Conservation (phyloP, 2,329 filamentous ascomycete genomes). For the Aaosphaeria pasadenensis region DNA sequence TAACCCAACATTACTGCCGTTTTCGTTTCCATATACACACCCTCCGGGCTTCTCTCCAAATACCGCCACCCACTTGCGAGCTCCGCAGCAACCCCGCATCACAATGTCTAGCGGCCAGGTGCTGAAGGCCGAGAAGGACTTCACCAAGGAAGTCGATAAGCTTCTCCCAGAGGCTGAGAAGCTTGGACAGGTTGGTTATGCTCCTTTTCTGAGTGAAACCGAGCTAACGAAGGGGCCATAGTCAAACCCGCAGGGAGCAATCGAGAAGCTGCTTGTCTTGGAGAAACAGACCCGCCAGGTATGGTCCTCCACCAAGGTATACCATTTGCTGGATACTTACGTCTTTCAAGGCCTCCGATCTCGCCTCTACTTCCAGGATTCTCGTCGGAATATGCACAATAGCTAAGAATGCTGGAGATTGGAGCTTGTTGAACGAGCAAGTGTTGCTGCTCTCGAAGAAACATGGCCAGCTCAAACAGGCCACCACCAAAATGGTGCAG, state of each 20-base stretch:
- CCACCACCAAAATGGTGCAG: conserved; percentile 98
- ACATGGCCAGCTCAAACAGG: conserved; percentile 99
- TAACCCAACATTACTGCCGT: neutral
- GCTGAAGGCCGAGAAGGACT: conserved; percentile 97
- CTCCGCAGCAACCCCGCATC: conserved; percentile 18
- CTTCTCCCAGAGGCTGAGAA: conserved; percentile 86
- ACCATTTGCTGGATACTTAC: conserved; percentile 11
- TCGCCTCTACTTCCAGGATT: conserved; percentile 88
- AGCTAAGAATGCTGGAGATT: conserved; percentile 89
- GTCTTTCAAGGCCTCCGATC: conserved; percentile 75
- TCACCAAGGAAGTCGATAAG: conserved; percentile 91
- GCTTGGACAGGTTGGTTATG: conserved; percentile 71
- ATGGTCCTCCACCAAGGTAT: neutral
- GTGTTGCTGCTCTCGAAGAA: conserved; percentile 96
- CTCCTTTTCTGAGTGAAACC: neutral
- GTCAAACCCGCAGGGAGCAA: conserved; percentile 78
- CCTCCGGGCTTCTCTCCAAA: neutral
- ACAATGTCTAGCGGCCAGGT: conserved; percentile 75
- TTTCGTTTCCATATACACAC: neutral
- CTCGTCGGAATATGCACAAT: conserved; percentile 87
- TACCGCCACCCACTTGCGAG: neutral
- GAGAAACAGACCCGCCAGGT: conserved; percentile 99
- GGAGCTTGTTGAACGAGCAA: conserved; percentile 94
- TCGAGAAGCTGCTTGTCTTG: conserved; percentile 87
- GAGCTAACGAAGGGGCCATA: conserved; percentile 32